Evolutionary conservation across 352 stramenopile genomes (phyloP), one percentile per base, ranked within the genome.

Genomic region (Phytopythium sindhum): DNA sequence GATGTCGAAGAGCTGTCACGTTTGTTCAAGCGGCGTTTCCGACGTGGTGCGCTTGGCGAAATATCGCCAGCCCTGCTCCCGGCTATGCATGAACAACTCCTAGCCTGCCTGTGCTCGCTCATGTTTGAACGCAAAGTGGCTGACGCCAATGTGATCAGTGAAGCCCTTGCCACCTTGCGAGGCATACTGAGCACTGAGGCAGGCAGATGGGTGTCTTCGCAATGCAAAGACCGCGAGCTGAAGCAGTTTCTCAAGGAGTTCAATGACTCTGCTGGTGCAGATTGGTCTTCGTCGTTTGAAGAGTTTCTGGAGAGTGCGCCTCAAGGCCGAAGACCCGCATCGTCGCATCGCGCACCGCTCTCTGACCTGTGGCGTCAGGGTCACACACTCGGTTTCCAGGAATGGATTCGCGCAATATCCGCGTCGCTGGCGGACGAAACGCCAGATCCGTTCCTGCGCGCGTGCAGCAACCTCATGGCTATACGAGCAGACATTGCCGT

Each of bases 161-260:
- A 86, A 61, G 59, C 73, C 1, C 41, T 90, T 10, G 73, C 67
- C 9, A 74, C 83, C 29, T 47, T 92, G 45, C 89, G 84, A 55
- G 67, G 42, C 21, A 58, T 94, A 12, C 62, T 92, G 23, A 66
- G 55, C 28, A 41, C 86, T 4, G 68, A 82, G 0, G 73, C 80
- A 33, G 78, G 70, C n/a, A 47, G 62, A 1, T 63, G 59, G 31
- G 72, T 68, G 2, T 68, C 88, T 60, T 39, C 48, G 6, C 81
- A 77, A n/a, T 77, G 63, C 52, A 89, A 86, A 55, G 76, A 91
- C 64, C 50, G 41, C 14, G 84, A 91, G n/a, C 63, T 94, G 4
- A 89, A 86, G 60, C 54, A 70, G 6, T 91, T 93, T 70, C 42
- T 91, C 26, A 45, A 64, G 8, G 69, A 70, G 8, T 93, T 91